Evolutionary conservation across 129 eudicot species (phyloP).

Genomic region (Cynara cardunculus): DNA sequence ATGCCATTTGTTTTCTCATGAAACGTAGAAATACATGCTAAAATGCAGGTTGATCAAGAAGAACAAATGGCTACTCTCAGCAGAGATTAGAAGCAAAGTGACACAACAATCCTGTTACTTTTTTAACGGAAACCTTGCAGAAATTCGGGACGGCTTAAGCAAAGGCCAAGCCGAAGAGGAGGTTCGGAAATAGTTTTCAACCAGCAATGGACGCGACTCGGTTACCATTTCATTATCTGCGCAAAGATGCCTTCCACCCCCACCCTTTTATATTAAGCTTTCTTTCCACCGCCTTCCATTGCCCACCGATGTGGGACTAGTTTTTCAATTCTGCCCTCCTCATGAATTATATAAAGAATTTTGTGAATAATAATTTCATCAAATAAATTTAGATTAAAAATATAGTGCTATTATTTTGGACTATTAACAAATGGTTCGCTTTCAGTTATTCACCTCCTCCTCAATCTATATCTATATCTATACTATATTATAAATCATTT

Average conservation of each 20-base stretch:
- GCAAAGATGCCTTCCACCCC: constrained; percentile 29
- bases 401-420: not conserved
- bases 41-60: too few relatives aligned
- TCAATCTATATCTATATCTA: too few relatives aligned
- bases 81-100: too few relatives aligned
- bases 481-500: too few relatives aligned
- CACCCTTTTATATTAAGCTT: not conserved
- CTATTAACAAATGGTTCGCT: not conserved
- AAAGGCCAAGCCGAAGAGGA: constrained; percentile 24
- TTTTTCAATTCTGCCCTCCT: not conserved
- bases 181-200: constrained; percentile 43
- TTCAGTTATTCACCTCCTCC: not conserved
- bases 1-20: too few relatives aligned
- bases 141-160: constrained; percentile 50
- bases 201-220: constrained; percentile 69
- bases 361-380: not conserved
- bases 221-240: constrained; percentile 66
- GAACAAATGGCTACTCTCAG: too few relatives aligned
- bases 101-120: too few relatives aligned
- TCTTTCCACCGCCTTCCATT: not conserved
- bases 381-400: not conserved
- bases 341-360: not conserved
- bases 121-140: too few relatives aligned
- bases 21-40: too few relatives aligned
- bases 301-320: constrained; percentile 13